Evolutionary conservation across 805 yeast genomes (phyloP).

Genomic region (Teunomyces kruisii): DNA sequence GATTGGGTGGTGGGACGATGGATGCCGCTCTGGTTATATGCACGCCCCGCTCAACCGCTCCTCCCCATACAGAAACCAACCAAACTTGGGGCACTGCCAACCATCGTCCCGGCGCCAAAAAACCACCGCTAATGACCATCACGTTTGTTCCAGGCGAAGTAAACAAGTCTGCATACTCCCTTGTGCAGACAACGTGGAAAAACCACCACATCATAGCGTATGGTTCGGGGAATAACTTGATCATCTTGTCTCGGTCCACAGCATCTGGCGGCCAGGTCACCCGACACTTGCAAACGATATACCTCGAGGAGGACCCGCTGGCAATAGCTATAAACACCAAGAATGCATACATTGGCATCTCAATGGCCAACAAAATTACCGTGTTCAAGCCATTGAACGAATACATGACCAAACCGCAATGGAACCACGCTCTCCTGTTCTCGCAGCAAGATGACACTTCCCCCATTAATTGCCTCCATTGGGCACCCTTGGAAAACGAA

Average conservation of each 20-base stretch:
- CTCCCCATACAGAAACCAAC: neutral
- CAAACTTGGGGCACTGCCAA: neutral
- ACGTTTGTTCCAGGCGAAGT: slow-evolving; percentile 87
- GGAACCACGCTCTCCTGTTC: slow-evolving; percentile 35
- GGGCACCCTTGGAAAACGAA: slow-evolving; percentile 58
- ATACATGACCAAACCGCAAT: slow-evolving; percentile 42
- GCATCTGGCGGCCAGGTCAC: slow-evolving; percentile 4
- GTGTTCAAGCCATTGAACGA: slow-evolving; percentile 60
- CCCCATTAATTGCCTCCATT: slow-evolving; percentile 43
- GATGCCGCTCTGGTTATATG: neutral
- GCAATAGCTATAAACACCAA: slow-evolving; percentile 62
- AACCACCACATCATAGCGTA: slow-evolving; percentile 64
- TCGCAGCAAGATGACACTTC: slow-evolving; percentile 14
- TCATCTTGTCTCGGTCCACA: slow-evolving; percentile 28
- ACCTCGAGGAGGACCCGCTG: slow-evolving; percentile 62
- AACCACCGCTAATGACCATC: slow-evolving; percentile 48
- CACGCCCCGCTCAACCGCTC: neutral
- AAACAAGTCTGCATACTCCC: slow-evolving; percentile 53
- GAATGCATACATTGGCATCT: slow-evolving; percentile 61
- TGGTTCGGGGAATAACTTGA: slow-evolving; percentile 85
- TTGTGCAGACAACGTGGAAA: slow-evolving; percentile 65
- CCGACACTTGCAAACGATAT: slow-evolving; percentile 69
- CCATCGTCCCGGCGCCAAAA: neutral
- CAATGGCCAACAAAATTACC: slow-evolving; percentile 42
- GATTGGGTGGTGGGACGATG: neutral